Evolutionary conservation across 2,329 filamentous ascomycete genomes (phyloP).

Genomic region (Fusarium sp.): DNA sequence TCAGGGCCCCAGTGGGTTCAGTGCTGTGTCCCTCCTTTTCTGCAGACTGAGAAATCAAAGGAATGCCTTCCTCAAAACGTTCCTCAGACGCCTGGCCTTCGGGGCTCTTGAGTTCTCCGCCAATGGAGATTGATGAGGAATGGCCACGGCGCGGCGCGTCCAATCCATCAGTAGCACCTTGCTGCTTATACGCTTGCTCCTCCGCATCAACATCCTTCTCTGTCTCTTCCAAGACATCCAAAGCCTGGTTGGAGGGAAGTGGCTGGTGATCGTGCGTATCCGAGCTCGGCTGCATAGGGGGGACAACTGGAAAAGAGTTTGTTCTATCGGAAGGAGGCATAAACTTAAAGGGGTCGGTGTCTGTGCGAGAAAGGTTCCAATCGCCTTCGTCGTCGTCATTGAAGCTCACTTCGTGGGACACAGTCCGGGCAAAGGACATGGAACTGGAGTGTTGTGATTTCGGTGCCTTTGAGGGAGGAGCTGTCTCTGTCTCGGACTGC

Average conservation of each 20-base stretch:
- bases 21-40: constrained; percentile 8
- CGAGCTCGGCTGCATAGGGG: constrained; percentile 52
- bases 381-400: constrained; percentile 72
- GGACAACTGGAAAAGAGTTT: constrained; percentile 73
- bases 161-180: constrained; percentile 19
- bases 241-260: constrained; percentile 63
- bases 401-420: constrained; percentile 71
- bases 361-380: constrained; percentile 64
- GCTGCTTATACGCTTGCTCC: constrained; percentile 51
- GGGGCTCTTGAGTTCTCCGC: constrained; percentile 56
- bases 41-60: constrained; percentile 63
- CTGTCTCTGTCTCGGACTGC: constrained; percentile 23
- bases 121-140: constrained; percentile 53
- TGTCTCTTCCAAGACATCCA: constrained; percentile 65
- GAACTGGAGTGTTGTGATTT: constrained; percentile 69
- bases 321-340: constrained; percentile 69
- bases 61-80: constrained; percentile 78
- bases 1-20: constrained; percentile 40
- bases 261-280: constrained; percentile 51
- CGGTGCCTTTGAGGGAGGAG: constrained; percentile 43
- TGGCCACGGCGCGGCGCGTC: constrained; percentile 36
- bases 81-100: constrained; percentile 63
- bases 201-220: constrained; percentile 62
- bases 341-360: constrained; percentile 70
- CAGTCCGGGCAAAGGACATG: constrained; percentile 73